Percentiles rank a stretch among this genome's conserved stretches.
These are phyloP conservation scores for Nigrospora sphaerica DNA, from an alignment of 2,329 filamentous ascomycete species.

Conservation along the genomic window DNA sequence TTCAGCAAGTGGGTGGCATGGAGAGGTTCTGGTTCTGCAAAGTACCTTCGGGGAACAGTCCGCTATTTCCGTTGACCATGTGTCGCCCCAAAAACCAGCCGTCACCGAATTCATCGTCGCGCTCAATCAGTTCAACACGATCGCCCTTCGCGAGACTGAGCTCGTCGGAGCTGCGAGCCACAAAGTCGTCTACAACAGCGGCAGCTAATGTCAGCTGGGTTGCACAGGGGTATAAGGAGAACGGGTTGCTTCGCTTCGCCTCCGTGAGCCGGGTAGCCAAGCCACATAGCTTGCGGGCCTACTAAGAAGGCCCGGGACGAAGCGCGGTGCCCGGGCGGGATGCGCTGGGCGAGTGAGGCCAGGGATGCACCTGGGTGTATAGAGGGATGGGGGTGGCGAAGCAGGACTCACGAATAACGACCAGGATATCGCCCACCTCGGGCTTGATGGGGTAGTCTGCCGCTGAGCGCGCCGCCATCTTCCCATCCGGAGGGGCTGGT, in stretches of 20 bases:
- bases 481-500: not conserved
- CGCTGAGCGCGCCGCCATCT: conserved; percentile 12
- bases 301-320: too few species aligned
- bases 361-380: too few species aligned
- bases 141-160: conserved; percentile 81
- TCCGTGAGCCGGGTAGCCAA: too few species aligned
- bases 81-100: conserved; percentile 79
- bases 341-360: too few species aligned
- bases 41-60: conserved; percentile 77
- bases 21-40: conserved; percentile 3
- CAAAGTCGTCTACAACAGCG: conserved; percentile 70
- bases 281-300: too few species aligned
- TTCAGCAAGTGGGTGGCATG: not conserved
- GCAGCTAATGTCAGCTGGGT: not conserved
- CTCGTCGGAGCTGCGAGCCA: conserved; percentile 87
- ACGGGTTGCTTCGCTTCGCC: too few species aligned
- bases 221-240: too few species aligned
- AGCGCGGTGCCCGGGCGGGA: too few species aligned
- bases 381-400: not conserved
- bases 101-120: conserved; percentile 83
- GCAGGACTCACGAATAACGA: conserved; percentile 62
- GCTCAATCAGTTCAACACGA: conserved; percentile 73
- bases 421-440: conserved; percentile 58
- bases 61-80: conserved; percentile 64
- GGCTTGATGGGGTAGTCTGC: conserved; percentile 37